Conservation (phyloP, 2,329 filamentous ascomycete species). For the Colletotrichum higginsianum region DNA sequence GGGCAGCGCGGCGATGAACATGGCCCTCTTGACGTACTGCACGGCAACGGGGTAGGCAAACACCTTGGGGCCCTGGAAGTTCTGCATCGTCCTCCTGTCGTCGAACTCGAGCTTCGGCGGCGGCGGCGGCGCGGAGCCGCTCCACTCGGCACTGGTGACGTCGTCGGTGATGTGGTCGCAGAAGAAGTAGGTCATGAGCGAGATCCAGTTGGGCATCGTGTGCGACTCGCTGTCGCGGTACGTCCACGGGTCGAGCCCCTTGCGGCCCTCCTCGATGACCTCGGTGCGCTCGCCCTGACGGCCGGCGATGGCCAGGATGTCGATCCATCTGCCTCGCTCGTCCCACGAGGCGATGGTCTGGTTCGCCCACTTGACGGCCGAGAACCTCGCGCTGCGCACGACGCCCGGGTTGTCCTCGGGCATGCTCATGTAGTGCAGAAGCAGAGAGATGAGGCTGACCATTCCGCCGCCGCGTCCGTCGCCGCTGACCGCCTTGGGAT, state of each 20-base stretch:
- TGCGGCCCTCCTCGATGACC: constrained; percentile 89
- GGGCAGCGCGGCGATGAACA: constrained; percentile 65
- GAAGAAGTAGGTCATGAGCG: constrained; percentile 67
- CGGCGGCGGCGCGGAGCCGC: constrained; percentile 1
- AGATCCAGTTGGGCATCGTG: constrained; percentile 65
- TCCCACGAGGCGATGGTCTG: constrained; percentile 86
- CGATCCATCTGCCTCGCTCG: constrained; percentile 86
- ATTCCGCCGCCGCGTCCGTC: constrained; percentile 40
- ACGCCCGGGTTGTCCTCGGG: constrained; percentile 61
- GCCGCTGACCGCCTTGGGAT: constrained; percentile 50
- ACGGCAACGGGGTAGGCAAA: constrained; percentile 78
- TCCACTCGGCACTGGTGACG: constrained; percentile 17
- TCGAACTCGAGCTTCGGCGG: constrained; percentile 41
- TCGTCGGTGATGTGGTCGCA: constrained; percentile 43
- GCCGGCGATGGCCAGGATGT: constrained; percentile 84
- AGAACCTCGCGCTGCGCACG: constrained; percentile 83
- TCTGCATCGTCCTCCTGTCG: constrained; percentile 56
- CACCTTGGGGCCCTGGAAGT: constrained; percentile 63
- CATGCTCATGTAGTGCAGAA: constrained; percentile 78
- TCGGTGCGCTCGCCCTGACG: constrained; percentile 80
- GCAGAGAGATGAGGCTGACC: constrained; percentile 63
- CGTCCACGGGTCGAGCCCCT: constrained; percentile 82
- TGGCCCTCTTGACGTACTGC: constrained; percentile 73
- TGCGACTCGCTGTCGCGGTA: constrained; percentile 52
- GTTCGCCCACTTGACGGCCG: constrained; percentile 91